Conservation (phyloP, 2,329 filamentous ascomycete genomes). For the Coniosporium tulheliwenetii region DNA sequence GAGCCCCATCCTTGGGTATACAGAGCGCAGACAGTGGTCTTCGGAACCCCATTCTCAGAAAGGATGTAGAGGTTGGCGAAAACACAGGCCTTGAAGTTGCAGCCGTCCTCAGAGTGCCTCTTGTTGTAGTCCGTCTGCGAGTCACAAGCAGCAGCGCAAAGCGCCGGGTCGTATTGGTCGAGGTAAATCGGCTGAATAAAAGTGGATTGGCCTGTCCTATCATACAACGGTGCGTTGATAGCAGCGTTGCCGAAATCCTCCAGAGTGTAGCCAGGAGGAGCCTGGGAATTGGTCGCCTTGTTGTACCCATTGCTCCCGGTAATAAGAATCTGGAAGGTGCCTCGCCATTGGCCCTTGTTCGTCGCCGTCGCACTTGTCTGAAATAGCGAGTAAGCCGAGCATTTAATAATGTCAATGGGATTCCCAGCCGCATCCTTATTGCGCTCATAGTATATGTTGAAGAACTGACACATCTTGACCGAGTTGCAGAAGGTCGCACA, state of each 20-base stretch:
- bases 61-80: neutral
- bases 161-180: conserved; percentile 10
- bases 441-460: conserved; percentile 19
- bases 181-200: conserved; percentile 8
- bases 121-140: conserved; percentile 10
- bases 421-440: conserved; percentile 2
- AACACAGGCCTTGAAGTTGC: conserved; percentile 5
- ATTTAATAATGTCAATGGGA: conserved; percentile 12
- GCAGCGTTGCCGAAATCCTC: neutral
- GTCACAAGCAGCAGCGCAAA: conserved; percentile 11
- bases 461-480: conserved; percentile 12
- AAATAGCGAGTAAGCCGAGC: conserved; percentile 17
- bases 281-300: conserved; percentile 6
- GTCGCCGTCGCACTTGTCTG: conserved; percentile 13
- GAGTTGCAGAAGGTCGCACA: conserved; percentile 15
- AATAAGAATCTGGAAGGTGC: conserved; percentile 21
- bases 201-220: neutral
- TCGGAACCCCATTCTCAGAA: neutral
- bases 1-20: neutral
- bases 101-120: conserved; percentile 7
- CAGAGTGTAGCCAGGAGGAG: conserved; percentile 6
- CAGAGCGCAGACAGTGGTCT: neutral
- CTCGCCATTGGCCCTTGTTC: conserved; percentile 18
- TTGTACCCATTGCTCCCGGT: conserved; percentile 24
- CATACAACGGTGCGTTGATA: neutral